phyloP scores from a whole-genome alignment of 2,329 filamentous ascomycete genomes.

The Cladophialophora yegresii region DNA sequence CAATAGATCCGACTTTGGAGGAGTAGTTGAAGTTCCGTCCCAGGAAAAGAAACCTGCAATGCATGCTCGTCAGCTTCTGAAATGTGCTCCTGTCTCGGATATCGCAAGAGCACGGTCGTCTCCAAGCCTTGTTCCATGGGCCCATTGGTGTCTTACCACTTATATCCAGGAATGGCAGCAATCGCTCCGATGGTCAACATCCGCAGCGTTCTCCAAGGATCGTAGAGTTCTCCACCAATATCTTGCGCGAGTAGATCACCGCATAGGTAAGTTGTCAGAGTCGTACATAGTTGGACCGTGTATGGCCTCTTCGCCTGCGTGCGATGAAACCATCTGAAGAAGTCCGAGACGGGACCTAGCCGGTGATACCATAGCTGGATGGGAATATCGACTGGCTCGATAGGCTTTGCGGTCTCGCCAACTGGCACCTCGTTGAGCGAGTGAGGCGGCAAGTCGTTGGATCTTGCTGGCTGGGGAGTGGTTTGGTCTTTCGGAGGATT shows the following conservation, averaged over 20 bases:
- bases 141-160: conserved; percentile 62
- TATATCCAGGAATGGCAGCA: conserved; percentile 74
- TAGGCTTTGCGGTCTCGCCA: conserved; percentile 19
- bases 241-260: conserved; percentile 39
- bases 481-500: conserved; percentile 16
- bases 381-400: conserved; percentile 34
- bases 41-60: conserved; percentile 72
- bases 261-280: conserved; percentile 74
- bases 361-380: conserved; percentile 36
- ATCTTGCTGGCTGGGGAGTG: background rate
- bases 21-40: conserved; percentile 80
- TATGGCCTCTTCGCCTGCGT: conserved; percentile 73
- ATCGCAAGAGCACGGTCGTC: background rate
- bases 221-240: conserved; percentile 57
- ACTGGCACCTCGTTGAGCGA: conserved; percentile 19
- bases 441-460: conserved; percentile 19
- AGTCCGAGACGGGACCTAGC: conserved; percentile 35
- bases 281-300: conserved; percentile 74
- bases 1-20: conserved; percentile 69
- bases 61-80: conserved; percentile 14
- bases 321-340: conserved; percentile 45
- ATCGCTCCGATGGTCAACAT: conserved; percentile 73
- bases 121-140: background rate
- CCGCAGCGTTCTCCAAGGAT: conserved; percentile 67
- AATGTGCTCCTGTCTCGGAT: background rate